Conservation (phyloP, 1,139 yeast genomes). For the Scheffersomyces illinoinensis region DNA sequence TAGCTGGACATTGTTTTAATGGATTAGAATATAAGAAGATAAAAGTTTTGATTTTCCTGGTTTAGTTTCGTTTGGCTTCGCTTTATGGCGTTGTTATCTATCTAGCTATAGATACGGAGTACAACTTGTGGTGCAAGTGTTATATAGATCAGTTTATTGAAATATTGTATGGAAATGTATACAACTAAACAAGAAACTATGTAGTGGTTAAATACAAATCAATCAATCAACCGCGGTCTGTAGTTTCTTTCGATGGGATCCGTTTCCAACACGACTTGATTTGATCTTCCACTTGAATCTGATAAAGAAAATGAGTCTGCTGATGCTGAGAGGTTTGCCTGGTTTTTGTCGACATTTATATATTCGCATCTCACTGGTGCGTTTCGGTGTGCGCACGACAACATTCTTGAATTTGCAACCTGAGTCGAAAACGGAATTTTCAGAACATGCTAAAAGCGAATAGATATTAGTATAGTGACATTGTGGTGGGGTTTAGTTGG, state of each 20-base stretch:
- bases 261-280: not conserved
- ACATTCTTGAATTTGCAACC: not conserved
- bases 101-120: conserved; percentile 12
- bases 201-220: conserved; percentile 9
- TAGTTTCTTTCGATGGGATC: not conserved
- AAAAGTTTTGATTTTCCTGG: not conserved
- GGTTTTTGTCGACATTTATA: not conserved
- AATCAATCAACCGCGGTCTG: not conserved
- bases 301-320: not conserved
- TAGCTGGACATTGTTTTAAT: conserved; percentile 49
- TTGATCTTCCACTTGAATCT: not conserved
- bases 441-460: not conserved
- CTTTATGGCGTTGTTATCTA: conserved; percentile 1
- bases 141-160: conserved; percentile 17
- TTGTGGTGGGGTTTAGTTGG: not conserved
- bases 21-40: not conserved
- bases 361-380: not conserved
- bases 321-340: not conserved
- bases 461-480: not conserved
- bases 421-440: not conserved
- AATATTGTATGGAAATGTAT: conserved; percentile 15
- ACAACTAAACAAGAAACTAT: conserved; percentile 21
- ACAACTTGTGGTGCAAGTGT: conserved; percentile 1
- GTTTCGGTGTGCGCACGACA: not conserved
- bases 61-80: not conserved